phyloP scores from a whole-genome alignment of 306 rosid species.

The Alnus glutinosa region DNA sequence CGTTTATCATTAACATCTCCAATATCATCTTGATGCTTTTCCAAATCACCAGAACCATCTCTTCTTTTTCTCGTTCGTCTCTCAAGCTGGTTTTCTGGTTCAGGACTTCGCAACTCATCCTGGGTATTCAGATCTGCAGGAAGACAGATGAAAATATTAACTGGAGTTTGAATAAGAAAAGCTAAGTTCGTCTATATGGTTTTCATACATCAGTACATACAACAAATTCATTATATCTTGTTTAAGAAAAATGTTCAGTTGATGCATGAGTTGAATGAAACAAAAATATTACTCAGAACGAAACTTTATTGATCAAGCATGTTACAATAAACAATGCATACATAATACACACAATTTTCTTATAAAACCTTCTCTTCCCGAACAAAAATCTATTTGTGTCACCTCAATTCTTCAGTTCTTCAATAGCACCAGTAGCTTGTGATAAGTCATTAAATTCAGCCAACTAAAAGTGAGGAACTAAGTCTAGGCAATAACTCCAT shows the following conservation, averaged over 20 bases:
- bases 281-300: neutral
- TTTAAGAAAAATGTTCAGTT: neutral
- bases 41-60: slow-evolving; percentile 63
- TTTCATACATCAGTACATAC: slow-evolving; percentile 5
- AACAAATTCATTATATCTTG: neutral
- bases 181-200: neutral
- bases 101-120: slow-evolving; percentile 68
- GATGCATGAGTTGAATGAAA: neutral
- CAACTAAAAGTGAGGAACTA: neutral
- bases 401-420: neutral
- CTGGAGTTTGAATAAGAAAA: slow-evolving; percentile 11
- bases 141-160: slow-evolving; percentile 32
- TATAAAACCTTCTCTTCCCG: neutral
- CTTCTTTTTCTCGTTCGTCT: slow-evolving; percentile 65
- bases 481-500: neutral
- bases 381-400: neutral
- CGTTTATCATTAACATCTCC: slow-evolving; percentile 60
- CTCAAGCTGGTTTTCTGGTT: slow-evolving; percentile 69
- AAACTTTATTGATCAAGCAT: neutral
- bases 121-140: slow-evolving; percentile 54
- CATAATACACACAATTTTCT: neutral
- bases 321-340: neutral
- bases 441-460: neutral
- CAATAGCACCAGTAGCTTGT: neutral
- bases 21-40: slow-evolving; percentile 59